These are phyloP conservation scores for Maudiozyma pseudohumilis DNA, from an alignment of 805 yeast species.

Conservation along the genomic window DNA sequence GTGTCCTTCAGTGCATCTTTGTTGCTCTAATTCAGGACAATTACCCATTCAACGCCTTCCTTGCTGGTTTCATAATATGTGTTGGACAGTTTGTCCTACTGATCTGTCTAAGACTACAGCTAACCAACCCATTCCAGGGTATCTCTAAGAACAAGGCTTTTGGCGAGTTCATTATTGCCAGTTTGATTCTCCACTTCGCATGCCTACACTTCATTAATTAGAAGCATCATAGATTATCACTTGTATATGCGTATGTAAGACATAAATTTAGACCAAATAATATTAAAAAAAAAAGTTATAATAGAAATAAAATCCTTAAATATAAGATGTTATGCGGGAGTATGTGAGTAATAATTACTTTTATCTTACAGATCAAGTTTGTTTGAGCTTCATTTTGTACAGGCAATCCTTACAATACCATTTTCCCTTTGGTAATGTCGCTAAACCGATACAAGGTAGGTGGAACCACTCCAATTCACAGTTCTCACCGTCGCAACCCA, in stretches of 20 bases:
- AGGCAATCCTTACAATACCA: slow-evolving; percentile 71
- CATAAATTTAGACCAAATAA: too few relatives aligned
- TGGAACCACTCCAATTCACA: slow-evolving; percentile 96
- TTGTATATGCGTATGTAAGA: not conserved
- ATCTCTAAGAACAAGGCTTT: slow-evolving; percentile 56
- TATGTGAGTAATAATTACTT: not conserved
- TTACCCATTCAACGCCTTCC: slow-evolving; percentile 94
- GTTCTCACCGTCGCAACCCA: slow-evolving; percentile 92
- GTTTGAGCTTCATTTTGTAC: slow-evolving; percentile 5
- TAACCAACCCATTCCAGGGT: slow-evolving; percentile 35
- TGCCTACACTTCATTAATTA: slow-evolving; percentile 85
- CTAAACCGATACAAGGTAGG: slow-evolving; percentile 81
- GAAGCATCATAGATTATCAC: not conserved
- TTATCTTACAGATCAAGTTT: too few relatives aligned
- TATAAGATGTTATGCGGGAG: too few relatives aligned
- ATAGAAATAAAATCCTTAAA: not conserved
- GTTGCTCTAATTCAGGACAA: slow-evolving; percentile 63
- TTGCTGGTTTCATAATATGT: slow-evolving; percentile 84
- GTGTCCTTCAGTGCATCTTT: slow-evolving; percentile 69
- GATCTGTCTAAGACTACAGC: slow-evolving; percentile 71
- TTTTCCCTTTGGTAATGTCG: slow-evolving; percentile 76
- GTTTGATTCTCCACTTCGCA: slow-evolving; percentile 79
- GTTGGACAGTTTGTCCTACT: slow-evolving; percentile 94
- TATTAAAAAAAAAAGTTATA: not conserved
- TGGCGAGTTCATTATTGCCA: slow-evolving; percentile 82